phyloP scores from a whole-genome alignment of 208 protist species.

The Acanthamoeba royreba region DNA sequence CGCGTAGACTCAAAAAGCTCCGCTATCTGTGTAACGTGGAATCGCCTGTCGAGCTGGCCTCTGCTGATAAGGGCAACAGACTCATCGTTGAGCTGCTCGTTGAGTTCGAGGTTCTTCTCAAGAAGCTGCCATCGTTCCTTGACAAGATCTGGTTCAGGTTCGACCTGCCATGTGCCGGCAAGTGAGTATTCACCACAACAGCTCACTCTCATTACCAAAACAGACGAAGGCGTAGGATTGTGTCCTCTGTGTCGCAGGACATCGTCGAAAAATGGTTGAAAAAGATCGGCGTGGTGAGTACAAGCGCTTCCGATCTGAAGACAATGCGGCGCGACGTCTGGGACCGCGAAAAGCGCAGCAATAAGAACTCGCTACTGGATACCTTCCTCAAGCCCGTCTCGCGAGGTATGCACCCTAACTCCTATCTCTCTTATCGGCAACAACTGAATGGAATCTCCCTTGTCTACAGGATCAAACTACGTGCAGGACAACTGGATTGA shows the following conservation, averaged over 20 bases:
- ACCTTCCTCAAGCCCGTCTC: not conserved
- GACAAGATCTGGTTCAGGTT: slow-evolving; percentile 16
- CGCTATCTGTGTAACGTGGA: not conserved
- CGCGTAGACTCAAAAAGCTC: not conserved
- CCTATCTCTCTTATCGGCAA: not conserved
- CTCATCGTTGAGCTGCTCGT: not conserved
- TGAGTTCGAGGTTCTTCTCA: not conserved
- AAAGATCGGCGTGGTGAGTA: not conserved
- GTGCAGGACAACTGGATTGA: not conserved
- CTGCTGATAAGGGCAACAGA: not conserved
- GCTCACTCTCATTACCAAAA: too few species aligned
- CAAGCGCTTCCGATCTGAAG: not conserved
- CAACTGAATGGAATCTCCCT: not conserved
- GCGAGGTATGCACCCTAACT: not conserved
- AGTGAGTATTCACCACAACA: too few species aligned
- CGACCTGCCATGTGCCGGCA: too few species aligned
- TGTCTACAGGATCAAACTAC: not conserved
- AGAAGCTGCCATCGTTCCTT: not conserved
- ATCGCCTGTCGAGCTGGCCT: not conserved
- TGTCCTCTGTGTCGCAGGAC: not conserved
- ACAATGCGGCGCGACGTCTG: not conserved
- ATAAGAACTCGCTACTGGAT: not conserved
- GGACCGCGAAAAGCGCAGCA: not conserved
- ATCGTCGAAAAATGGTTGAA: not conserved
- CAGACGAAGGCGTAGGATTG: not conserved